Evolutionary conservation across 129 eudicot genomes (phyloP).

Genomic region (Gnaphalium uliginosum): DNA sequence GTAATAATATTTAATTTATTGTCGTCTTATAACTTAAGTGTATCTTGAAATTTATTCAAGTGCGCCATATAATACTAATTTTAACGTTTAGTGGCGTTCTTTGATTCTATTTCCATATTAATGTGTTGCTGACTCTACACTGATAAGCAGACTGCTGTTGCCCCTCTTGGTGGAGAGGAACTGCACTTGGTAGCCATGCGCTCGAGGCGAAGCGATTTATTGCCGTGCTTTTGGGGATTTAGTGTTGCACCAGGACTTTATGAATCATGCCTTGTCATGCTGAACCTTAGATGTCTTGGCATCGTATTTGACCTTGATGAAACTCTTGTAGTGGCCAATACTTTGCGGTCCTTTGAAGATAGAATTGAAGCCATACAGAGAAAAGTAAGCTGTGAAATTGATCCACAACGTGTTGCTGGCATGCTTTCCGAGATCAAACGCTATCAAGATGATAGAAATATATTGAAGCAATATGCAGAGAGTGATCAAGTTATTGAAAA

Average conservation of each 20-base stretch:
- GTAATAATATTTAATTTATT: not conserved
- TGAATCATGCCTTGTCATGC: conserved; percentile 80
- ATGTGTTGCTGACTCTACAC: conserved; percentile 20
- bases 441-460: conserved; percentile 75
- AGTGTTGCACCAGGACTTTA: conserved; percentile 64
- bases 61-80: not conserved
- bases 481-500: conserved; percentile 83
- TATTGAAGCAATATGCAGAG: conserved; percentile 92
- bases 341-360: conserved; percentile 94
- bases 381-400: conserved; percentile 63
- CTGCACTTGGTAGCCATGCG: conserved; percentile 95
- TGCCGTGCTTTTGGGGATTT: conserved; percentile 93
- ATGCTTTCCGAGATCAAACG: conserved; percentile 86
- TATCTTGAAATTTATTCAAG: conserved; percentile 15
- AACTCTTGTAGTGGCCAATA: conserved; percentile 92
- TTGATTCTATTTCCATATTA: not conserved
- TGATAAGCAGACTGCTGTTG: conserved; percentile 80
- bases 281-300: conserved; percentile 92
- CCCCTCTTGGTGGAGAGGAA: conserved; percentile 65
- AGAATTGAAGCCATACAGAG: conserved; percentile 82
- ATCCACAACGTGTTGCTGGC: conserved; percentile 79
- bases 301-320: conserved; percentile 99
- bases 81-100: not conserved
- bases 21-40: conserved; percentile 5
- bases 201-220: conserved; percentile 52